These are phyloP conservation scores for Talaromyces sp. DNA, from an alignment of 2,329 filamentous ascomycete species.

Conservation along the genomic window DNA sequence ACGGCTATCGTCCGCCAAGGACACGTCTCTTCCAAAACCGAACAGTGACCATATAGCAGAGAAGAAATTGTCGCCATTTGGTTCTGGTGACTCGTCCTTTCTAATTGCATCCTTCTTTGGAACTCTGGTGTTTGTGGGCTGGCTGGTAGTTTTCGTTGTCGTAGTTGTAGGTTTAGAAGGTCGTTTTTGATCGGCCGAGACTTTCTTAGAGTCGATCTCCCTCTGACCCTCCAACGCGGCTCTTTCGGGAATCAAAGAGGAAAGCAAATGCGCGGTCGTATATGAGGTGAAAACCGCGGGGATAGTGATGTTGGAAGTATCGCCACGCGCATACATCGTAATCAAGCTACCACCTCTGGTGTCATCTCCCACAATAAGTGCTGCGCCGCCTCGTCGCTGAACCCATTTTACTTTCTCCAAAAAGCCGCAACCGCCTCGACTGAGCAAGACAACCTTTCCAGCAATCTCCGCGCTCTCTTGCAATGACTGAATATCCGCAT, in stretches of 20 bases:
- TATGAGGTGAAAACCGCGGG: conserved; percentile 92
- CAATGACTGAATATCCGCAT: conserved; percentile 87
- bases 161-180: conserved; percentile 26
- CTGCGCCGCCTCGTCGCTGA: conserved; percentile 82
- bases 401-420: conserved; percentile 97
- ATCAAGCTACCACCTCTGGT: conserved; percentile 83
- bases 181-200: conserved; percentile 26
- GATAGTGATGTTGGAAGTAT: conserved; percentile 92
- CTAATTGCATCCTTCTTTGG: background rate
- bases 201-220: conserved; percentile 46
- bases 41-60: conserved; percentile 45
- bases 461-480: conserved; percentile 90
- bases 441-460: conserved; percentile 88
- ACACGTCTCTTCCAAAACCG: conserved; percentile 37
- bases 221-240: conserved; percentile 1
- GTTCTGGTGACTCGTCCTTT: conserved; percentile 16
- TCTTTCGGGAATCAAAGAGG: conserved; percentile 67
- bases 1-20: conserved; percentile 50
- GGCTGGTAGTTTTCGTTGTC: background rate
- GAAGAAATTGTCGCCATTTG: conserved; percentile 36
- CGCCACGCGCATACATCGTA: conserved; percentile 97
- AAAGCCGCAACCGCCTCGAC: conserved; percentile 91
- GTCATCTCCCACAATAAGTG: conserved; percentile 91
- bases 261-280: conserved; percentile 89
- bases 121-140: conserved; percentile 3